Conservation (phyloP, 768 basidiomycete genomes). For the Suillus paluster region DNA sequence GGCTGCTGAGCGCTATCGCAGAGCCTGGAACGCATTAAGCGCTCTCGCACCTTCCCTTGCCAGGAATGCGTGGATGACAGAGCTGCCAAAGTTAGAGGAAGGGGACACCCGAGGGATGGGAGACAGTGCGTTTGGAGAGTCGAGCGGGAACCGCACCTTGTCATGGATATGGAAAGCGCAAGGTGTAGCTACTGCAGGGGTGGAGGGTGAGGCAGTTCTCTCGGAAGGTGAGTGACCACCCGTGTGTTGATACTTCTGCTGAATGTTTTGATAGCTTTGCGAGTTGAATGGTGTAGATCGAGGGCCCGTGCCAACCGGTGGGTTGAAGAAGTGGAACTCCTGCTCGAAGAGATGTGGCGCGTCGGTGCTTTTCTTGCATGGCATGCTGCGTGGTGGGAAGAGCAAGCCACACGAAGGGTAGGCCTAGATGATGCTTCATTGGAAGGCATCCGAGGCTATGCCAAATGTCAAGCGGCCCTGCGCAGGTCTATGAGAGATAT, state of each 20-base stretch:
- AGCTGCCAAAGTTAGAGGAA: not conserved
- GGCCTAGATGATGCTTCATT: not conserved
- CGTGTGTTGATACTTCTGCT: not conserved
- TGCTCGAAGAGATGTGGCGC: not conserved
- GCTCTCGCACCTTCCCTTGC: not conserved
- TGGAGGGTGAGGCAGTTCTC: not conserved
- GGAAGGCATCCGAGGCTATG: slow-evolving; percentile 1
- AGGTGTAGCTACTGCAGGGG: slow-evolving; percentile 1
- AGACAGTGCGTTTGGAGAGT: not conserved
- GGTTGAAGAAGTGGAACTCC: not conserved
- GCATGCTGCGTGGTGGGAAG: slow-evolving; percentile 3
- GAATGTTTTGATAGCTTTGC: not conserved
- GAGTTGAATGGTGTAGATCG: not conserved
- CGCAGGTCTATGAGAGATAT: not conserved
- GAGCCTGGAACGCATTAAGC: not conserved
- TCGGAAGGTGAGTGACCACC: not conserved
- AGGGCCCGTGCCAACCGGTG: not conserved
- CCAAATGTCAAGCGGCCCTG: not conserved
- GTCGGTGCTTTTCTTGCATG: not conserved
- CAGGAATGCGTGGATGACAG: not conserved
- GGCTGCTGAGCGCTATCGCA: not conserved
- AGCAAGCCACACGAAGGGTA: not conserved
- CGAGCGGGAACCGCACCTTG: not conserved
- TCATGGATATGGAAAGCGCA: slow-evolving; percentile 3
- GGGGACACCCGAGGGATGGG: not conserved